phyloP scores from a whole-genome alignment of 1,139 yeast species.

The Saccharomyces pastorianus region DNA sequence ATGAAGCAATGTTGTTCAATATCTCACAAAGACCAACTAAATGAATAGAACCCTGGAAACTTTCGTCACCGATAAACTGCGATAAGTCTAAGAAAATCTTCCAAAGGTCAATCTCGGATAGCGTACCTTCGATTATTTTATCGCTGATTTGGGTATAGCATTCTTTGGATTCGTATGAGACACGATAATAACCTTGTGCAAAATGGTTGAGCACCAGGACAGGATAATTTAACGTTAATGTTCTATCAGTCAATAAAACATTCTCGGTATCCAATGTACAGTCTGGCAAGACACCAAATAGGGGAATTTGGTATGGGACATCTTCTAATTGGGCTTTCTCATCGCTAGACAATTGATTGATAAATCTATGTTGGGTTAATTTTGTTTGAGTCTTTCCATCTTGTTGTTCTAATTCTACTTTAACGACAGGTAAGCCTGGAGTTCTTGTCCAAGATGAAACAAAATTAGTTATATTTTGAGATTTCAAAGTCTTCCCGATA shows the following conservation, averaged over 20 bases:
- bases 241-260: conserved; percentile 42
- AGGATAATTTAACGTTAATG: conserved; percentile 27
- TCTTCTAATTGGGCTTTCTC: conserved; percentile 22
- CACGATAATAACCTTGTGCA: conserved; percentile 42
- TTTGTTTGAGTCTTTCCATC: conserved; percentile 25
- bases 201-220: conserved; percentile 39
- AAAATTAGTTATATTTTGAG: conserved; percentile 38
- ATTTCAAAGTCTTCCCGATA: conserved; percentile 23
- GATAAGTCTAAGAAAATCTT: conserved; percentile 31
- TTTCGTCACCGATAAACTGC: conserved; percentile 25
- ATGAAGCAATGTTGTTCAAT: conserved; percentile 14
- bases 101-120: conserved; percentile 25
- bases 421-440: conserved; percentile 51
- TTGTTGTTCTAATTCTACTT: conserved; percentile 32
- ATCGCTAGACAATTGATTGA: conserved; percentile 10
- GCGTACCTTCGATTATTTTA: conserved; percentile 19
- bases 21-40: conserved; percentile 24
- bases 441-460: conserved; percentile 52
- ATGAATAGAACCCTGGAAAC: conserved; percentile 22
- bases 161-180: conserved; percentile 28
- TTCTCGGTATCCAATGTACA: conserved; percentile 35
- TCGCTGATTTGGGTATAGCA: conserved; percentile 29
- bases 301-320: conserved; percentile 39
- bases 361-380: conserved; percentile 48
- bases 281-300: conserved; percentile 38